Base-by-base conservation (phyloP, 108 stramenopile genomes). In the Cyclostephanos tholiformis region DNA sequence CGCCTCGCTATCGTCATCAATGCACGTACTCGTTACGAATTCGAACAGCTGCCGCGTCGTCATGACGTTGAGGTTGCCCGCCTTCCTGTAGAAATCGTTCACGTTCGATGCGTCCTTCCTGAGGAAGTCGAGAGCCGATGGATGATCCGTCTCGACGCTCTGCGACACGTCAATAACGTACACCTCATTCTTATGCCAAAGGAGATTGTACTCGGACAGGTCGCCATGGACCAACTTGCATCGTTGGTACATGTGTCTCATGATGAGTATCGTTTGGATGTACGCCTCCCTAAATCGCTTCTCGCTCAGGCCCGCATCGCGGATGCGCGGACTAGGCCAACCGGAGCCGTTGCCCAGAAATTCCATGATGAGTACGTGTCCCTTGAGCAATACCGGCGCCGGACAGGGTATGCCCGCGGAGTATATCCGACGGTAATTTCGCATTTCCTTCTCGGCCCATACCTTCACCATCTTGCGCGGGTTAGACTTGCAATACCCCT, bases 381-480 rank as follows among this genome's bases (percentile, higher is more conserved):
- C 69, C 49, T 97, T 97, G 32, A 99, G 82, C 43, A 99, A 79
- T 41, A 95, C 89, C 22, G 97, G 97, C 9, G 61, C 57, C 4
- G 99, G 99, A 63, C 87, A 89, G 2, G 91, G 93, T 43, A 99
- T 93, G 35, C 94, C 92, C 19, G 96, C 92, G 12, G 77, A 72
- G 51, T 89, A 82, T 29, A 98, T 87, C 0, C 98, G 89, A 30
- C 91, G 87, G 57, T 97, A 97, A 65, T 99, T 99, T 4, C 98
- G 88, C 89, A 98, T 89, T 84, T 99, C 98, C 82, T 98, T 98
- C 84, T 98, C 99, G 6, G 99, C 99, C 98, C 99, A 98, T 13
- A 97, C 88, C 71, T 98, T 97, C 71, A 99, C 99, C 99, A 99
- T 99, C 81, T 99, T 99, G 27, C 99, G 90, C 5, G 99, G 99